Evolutionary conservation across 208 protist species (phyloP), one percentile per base, ranked within the genome.

Genomic region (Acanthamoeba polyphaga): DNA sequence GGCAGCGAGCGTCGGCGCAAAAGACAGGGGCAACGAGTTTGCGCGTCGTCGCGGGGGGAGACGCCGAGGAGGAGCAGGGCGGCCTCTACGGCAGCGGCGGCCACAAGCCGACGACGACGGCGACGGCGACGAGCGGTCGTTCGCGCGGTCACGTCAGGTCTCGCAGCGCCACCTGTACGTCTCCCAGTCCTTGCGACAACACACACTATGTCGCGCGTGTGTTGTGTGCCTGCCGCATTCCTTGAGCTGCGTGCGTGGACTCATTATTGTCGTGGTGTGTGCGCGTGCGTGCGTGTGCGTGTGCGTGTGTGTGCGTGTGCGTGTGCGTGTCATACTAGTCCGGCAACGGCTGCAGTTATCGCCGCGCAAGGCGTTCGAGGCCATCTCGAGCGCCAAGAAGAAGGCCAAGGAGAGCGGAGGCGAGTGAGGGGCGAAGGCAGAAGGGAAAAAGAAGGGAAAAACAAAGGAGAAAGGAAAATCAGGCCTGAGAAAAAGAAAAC

Each of bases 291-390:
- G n/a, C n/a, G n/a, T n/a, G n/a, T n/a, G n/a, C n/a, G n/a, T n/a
- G n/a, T n/a, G n/a, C n/a, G n/a, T n/a, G 53, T 58, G 53, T 19
- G 10, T 10, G 58, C 27, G 22, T 7, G 10, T 17, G 58, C 27
- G 58, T 10, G 1, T 10, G 58, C 5, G 58, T 17, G 58, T 17
- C 58, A 19, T 27, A 19, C 22, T 6, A 1, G 74, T 82, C 24
- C 74, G 74, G 12, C 12, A 9, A 38, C 74, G 74, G 17, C 32
- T 82, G 43, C 74, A 82, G 74, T 27, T 82, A 38, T 82, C 74
- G 74, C 74, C 74, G 74, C 74, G 74, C 43, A 82, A 82, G 74
- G 74, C 74, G 43, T 53, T 82, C 27, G 74, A 82, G 46, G 74
- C 74, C 74, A 82, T 82, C 22, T 38, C 64, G 64, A 72, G 64